These are phyloP conservation scores for Heliosperma pusillum DNA, from an alignment of 148 eudicot genomes.

Conservation along the genomic window DNA sequence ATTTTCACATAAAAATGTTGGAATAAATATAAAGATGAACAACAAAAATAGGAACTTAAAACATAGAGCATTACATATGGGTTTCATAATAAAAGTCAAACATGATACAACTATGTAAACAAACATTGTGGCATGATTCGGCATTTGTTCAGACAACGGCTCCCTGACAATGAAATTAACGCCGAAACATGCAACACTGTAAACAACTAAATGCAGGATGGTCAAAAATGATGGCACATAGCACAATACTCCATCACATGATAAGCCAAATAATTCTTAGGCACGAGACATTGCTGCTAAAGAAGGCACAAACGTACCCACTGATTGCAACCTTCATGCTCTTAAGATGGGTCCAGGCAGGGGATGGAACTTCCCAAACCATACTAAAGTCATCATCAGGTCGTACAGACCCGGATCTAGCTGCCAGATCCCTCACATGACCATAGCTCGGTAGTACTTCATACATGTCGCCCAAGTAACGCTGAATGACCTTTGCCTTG, in stretches of 20 bases:
- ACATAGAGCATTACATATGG: not conserved
- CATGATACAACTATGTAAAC: too few species aligned
- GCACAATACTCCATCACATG: not conserved
- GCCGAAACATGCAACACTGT: constrained; percentile 29
- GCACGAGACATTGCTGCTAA: not conserved
- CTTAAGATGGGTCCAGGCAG: constrained; percentile 96
- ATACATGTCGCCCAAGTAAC: constrained; percentile 94
- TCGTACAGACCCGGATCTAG: constrained; percentile 90
- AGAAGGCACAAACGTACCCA: constrained; percentile 61
- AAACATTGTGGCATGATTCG: not conserved
- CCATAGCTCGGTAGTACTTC: constrained; percentile 97
- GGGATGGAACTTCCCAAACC: constrained; percentile 98
- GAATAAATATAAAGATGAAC: not conserved
- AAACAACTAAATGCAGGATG: constrained; percentile 32
- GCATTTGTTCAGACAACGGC: not conserved
- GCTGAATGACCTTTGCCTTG: constrained; percentile 94
- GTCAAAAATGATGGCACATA: constrained; percentile 9
- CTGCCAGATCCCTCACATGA: constrained; percentile 96
- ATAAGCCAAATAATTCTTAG: not conserved
- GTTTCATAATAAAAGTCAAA: not conserved
- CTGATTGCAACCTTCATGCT: constrained; percentile 83
- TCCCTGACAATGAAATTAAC: not conserved
- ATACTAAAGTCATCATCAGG: constrained; percentile 95
- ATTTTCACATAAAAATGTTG: too few species aligned
- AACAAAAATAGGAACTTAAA: not conserved